Conservation (phyloP, 164 flowering plant genomes). For the Echeveria elegans region DNA sequence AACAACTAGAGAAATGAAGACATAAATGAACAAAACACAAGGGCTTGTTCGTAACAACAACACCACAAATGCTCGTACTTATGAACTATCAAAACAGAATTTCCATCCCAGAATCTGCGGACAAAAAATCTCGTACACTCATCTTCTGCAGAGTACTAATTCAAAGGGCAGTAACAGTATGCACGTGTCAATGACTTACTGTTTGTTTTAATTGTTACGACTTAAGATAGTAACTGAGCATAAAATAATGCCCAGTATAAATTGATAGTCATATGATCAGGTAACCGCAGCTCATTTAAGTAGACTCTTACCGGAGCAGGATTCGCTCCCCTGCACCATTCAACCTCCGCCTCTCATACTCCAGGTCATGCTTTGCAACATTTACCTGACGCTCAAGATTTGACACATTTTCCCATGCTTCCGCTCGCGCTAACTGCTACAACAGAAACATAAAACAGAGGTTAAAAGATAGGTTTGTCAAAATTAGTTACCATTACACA, state of each 20-base stretch:
- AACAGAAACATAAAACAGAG: constrained; percentile 38
- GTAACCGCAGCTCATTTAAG: not conserved
- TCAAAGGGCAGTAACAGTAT: not conserved
- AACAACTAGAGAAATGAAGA: not conserved
- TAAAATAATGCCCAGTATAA: not conserved
- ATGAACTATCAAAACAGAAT: not conserved
- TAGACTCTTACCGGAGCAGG: constrained; percentile 65
- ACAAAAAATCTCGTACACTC: not conserved
- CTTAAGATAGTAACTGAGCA: not conserved
- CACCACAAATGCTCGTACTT: not conserved
- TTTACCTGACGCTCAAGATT: constrained; percentile 80
- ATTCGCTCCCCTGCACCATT: constrained; percentile 90
- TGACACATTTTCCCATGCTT: constrained; percentile 97
- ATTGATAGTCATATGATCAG: not conserved
- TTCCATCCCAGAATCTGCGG: not conserved
- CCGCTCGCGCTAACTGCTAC: constrained; percentile 98
- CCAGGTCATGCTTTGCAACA: constrained; percentile 81
- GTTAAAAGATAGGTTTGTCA: not conserved
- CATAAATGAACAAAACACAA: not conserved
- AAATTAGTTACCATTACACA: not conserved
- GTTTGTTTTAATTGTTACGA: not conserved
- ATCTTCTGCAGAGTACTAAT: not conserved
- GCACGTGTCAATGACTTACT: not conserved
- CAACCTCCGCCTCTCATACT: constrained; percentile 71
- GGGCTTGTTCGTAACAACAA: no score